Conservation (phyloP, 495 filamentous ascomycete species). For the Penicillium antarcticum region DNA sequence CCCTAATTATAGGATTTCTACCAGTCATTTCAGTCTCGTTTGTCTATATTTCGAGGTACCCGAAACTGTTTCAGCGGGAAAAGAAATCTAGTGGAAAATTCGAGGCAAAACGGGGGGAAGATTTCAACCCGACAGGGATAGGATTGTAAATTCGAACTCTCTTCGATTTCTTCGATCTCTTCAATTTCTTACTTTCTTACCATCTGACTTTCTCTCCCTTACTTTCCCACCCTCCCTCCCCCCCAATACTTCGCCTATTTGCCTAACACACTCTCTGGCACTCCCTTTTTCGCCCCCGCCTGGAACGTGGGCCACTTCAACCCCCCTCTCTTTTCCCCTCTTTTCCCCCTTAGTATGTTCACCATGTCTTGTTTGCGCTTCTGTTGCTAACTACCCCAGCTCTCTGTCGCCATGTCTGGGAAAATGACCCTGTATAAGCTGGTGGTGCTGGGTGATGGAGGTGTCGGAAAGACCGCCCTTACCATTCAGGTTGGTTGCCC, state of each 20-base stretch:
- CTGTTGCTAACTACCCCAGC: slow-evolving; percentile 3
- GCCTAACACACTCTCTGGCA: background rate
- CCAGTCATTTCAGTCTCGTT: background rate
- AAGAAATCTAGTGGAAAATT: too few relatives aligned
- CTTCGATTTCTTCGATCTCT: background rate
- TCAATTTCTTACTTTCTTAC: slow-evolving; percentile 5
- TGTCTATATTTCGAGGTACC: too few relatives aligned
- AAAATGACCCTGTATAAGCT: slow-evolving; percentile 98
- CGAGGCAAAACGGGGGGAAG: too few relatives aligned
- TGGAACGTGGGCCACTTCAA: slow-evolving; percentile 10
- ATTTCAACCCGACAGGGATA: too few relatives aligned
- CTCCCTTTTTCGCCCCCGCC: slow-evolving; percentile 9
- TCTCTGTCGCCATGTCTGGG: slow-evolving; percentile 52
- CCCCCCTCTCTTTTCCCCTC: slow-evolving; percentile 4
- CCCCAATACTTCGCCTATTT: slow-evolving; percentile 10
- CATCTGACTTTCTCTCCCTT: background rate
- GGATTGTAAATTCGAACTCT: too few relatives aligned
- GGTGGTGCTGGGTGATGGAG: slow-evolving; percentile 93
- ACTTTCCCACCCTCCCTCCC: background rate
- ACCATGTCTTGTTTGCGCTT: too few relatives aligned
- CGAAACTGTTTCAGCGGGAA: too few relatives aligned
- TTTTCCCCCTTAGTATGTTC: background rate
- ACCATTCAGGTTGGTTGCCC: slow-evolving; percentile 82
- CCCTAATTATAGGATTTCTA: background rate
- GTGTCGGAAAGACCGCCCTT: slow-evolving; percentile 94